Base-by-base conservation (phyloP, 2,329 filamentous ascomycete species). In the Xylariaceae sp. region DNA sequence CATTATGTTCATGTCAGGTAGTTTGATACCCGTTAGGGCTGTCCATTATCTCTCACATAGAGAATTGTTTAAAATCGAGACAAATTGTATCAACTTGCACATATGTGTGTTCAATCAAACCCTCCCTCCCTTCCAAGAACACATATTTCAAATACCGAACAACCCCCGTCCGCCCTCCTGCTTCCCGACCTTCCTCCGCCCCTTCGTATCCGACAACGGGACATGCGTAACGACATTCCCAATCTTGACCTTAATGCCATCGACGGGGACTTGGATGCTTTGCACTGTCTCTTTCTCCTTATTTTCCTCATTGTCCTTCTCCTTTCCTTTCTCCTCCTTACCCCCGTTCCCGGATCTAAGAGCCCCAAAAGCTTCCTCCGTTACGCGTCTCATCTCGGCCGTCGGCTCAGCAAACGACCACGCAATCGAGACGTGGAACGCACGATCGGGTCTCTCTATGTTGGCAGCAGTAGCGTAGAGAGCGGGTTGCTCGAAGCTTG, bases 391-490 rank as follows among this genome's bases (percentile, higher is more conserved):
- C 11, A 81, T 68, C 39, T 80, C 77, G 2, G 75, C 76, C 0
- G 37, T 56, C n/a, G 84, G 86, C 48, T 76, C 71, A 8, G 78
- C 73, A 62, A 93, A 79, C 1, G 83, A 88, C 94, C 93, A 97
- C 0, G 88, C 94, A 58, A 99, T 84, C 51, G 92, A 96, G 61
- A 97, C 77, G 73, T 99, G 94, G 69, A 97, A 97, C 18, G 82
- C 84, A 53, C 79, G 73, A 3, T 67, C 65, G 7, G 72, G 52
- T 62, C 39, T 11, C 30, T 1, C 17, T 55, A 61, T 44, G 8
- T 71, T 71, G 3, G 56, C 60, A 41, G 34, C 37, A 11, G 76
- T 30, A 30, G 37, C 72, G 72, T 97, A 97, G 1, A 97, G 80
- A 23, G 81, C 73, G 1, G 89, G 86, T 69, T 95, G 90, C 0